Base-by-base conservation (phyloP, 176 grass and related monocot species). In the Aegilops longissima region DNA sequence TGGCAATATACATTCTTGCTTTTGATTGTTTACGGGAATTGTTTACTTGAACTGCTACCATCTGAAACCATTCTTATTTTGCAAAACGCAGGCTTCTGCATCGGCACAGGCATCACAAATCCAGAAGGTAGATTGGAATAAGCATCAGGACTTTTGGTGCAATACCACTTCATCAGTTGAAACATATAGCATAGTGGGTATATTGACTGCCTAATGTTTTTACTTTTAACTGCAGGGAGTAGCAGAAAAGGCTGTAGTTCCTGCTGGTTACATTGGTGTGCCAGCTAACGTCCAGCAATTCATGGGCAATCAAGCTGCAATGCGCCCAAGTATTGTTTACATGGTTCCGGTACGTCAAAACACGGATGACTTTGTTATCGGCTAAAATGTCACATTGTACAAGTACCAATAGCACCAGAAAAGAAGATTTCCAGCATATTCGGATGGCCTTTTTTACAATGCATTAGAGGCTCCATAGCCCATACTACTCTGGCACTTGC, bases 261-360 rank as follows among this genome's bases (percentile, higher is more conserved):
- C 90, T 83, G 73, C 77, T 77, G 80, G 84, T 80, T 92, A 91
- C 73, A 89, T 95, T 75, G 81, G 88, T 76, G 29, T 93, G 49
- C 86, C 93, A 81, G 82, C 89, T 79, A 98, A 96, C 67, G 77
- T 88, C 67, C 88, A 94, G 68, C 95, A 90, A 58, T 91, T 90
- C 71, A 44, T 87, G 80, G 88, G 90, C 80, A 92, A 80, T 71
- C 93, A 94, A 91, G 68, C 84, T 61, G 86, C 91, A 59, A 88
- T 80, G 5, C 87, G 73, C 33, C 97, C 94, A 90, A 96, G 97
- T 87, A 94, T 99, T 88, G 94, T 98, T 17, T 96, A 96, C 67
- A 98, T 98, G 97, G 95, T 98, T 83, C 97, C 94, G 74, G 94
- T 98, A 88, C 79, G 94, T 91, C 67, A 80, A 77, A 75, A 5